Evolutionary conservation across 768 basidiomycete genomes (phyloP), one percentile per base, ranked within the genome.

Genomic region (Serendipita vermifera): DNA sequence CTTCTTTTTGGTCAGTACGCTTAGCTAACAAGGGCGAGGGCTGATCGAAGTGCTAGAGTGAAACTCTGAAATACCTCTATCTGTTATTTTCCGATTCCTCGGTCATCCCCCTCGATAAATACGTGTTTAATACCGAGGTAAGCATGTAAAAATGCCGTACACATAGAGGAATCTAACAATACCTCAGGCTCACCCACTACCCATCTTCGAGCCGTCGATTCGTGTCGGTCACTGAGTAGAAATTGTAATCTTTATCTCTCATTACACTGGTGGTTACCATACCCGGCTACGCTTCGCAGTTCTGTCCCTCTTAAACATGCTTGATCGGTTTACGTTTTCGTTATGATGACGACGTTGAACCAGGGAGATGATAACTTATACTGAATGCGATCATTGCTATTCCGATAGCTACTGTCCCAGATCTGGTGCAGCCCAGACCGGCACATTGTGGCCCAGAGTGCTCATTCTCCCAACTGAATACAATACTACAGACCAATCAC

Each of bases 81-180:
- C 68, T 94, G 60, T 70, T 96, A 3, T 98, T 94, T 66, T 78
- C 82, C 56, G 87, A 89, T 63, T 74, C 76, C 5, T 72, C 66
- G 27, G 75, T 82, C n/a, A 69, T 94, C 38, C 82, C 92, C 1
- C 35, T 35, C 26, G 22, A 60, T 88, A 87, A 82, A 65, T 83
- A 84, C 63, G 89, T 96, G 5, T 87, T 96, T 70, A 96, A 94
- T 62, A 96, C 93, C 1, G 93, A 97, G 76, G 85, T 85, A 60
- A 53, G 69, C 58, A 46, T 40, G 56, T 55, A 6, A 17, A 3
- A 31, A 14, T 13, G n/a, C 26, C 33, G 40, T 6, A 27, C 20
- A 20, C 29, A 41, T 31, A 26, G 46, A 27, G 51, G 59, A 17
- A 55, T 43, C 36, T 29, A 14, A 27, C n/a, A 27, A 26, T 39